phyloP scores from a whole-genome alignment of 1,284 basidiomycete genomes.

The Ustilago hordei region DNA sequence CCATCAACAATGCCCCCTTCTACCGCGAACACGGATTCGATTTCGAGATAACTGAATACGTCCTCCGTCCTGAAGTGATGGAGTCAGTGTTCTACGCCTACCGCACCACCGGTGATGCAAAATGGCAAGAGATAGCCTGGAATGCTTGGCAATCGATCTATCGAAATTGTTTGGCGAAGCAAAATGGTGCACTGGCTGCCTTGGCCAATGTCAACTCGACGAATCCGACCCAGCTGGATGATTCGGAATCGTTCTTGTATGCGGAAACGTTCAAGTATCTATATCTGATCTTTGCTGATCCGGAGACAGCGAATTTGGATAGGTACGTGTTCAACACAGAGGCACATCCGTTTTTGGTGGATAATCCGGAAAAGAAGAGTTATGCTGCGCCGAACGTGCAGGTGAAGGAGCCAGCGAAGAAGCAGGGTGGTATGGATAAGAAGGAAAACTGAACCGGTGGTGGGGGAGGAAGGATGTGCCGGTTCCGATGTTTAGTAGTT shows the following conservation, averaged over 20 bases:
- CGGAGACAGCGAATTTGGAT: conserved; percentile 43
- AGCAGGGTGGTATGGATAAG: conserved; percentile 1
- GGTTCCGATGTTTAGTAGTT: conserved; percentile 20
- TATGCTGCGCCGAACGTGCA: conserved; percentile 14
- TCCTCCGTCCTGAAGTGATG: conserved; percentile 62
- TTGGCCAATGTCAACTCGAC: conserved; percentile 48
- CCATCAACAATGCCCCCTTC: conserved; percentile 41
- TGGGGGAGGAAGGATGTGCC: conserved; percentile 19
- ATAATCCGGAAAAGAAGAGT: conserved; percentile 34
- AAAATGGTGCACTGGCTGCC: conserved; percentile 69
- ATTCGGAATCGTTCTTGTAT: conserved; percentile 59
- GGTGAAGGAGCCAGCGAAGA: conserved; percentile 3
- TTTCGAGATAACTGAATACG: conserved; percentile 51
- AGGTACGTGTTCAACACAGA: conserved; percentile 66
- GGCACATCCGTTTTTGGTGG: conserved; percentile 61
- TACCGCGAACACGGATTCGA: conserved; percentile 56
- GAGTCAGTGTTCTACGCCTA: conserved; percentile 60
- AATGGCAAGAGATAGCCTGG: conserved; percentile 85
- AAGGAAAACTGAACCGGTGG: background rate
- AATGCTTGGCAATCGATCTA: conserved; percentile 87
- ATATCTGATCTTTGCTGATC: conserved; percentile 61
- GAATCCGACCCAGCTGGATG: conserved; percentile 45
- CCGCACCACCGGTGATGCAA: conserved; percentile 57
- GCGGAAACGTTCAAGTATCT: conserved; percentile 65
- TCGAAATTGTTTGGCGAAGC: conserved; percentile 76